Evolutionary conservation across 2,329 filamentous ascomycete species (phyloP).

Genomic region (Leptographium procerum): DNA sequence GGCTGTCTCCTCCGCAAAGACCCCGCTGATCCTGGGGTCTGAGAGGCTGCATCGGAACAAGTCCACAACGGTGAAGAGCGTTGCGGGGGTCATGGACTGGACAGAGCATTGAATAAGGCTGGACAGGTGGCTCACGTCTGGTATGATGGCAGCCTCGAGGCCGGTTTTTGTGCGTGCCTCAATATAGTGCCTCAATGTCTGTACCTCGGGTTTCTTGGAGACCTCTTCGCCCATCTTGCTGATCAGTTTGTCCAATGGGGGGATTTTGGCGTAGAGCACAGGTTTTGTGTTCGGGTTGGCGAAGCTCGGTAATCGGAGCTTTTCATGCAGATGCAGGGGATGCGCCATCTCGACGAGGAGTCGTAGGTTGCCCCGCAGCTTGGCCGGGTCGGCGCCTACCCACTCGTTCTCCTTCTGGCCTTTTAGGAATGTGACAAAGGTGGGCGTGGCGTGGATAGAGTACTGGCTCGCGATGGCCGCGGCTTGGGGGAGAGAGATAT

Average conservation of each 20-base stretch:
- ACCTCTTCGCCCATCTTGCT: conserved; percentile 55
- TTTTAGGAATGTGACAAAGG: conserved; percentile 74
- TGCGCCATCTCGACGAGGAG: conserved; percentile 65
- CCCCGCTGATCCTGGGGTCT: conserved; percentile 70
- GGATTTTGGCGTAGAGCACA: conserved; percentile 64
- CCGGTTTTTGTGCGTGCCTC: conserved; percentile 45
- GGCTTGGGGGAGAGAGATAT: conserved; percentile 49
- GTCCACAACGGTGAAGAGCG: conserved; percentile 75
- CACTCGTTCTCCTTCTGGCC: conserved; percentile 69
- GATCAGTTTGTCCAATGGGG: conserved; percentile 71
- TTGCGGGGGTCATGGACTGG: conserved; percentile 45
- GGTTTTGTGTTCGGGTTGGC: conserved; percentile 51
- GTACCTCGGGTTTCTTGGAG: conserved; percentile 44
- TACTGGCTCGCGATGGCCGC: conserved; percentile 54
- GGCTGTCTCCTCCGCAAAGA: conserved; percentile 63
- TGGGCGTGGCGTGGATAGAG: conserved; percentile 66
- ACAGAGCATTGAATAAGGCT: conserved; percentile 46
- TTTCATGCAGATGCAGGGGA: conserved; percentile 64
- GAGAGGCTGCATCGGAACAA: conserved; percentile 66
- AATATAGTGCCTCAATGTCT: conserved; percentile 60
- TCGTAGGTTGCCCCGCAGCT: conserved; percentile 60
- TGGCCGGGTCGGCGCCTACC: conserved; percentile 61
- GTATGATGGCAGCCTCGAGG: conserved; percentile 56
- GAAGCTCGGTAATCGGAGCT: conserved; percentile 59
- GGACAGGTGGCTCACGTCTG: conserved; percentile 56